A percentile compares a stretch with the other conserved stretches of the same genome.
Evolutionary conservation across 805 yeast species (phyloP).

Genomic region (Starmera dryadoides): DNA sequence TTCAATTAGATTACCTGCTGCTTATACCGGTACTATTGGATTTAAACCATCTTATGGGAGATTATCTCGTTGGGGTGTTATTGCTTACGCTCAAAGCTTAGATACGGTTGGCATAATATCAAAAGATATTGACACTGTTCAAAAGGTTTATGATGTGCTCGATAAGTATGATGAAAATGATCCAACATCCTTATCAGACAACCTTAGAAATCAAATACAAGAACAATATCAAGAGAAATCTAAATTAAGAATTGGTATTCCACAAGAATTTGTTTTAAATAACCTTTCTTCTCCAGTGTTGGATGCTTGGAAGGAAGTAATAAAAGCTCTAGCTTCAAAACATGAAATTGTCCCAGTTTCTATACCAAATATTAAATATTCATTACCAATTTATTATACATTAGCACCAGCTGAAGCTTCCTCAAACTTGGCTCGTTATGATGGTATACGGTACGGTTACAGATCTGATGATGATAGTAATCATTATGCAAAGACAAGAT

Average conservation of each 20-base stretch:
- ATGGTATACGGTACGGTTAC: constrained; percentile 81
- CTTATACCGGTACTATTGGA: constrained; percentile 77
- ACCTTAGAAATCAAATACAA: constrained; percentile 24
- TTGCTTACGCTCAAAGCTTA: constrained; percentile 87
- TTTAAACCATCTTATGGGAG: constrained; percentile 94
- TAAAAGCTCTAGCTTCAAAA: constrained; percentile 33
- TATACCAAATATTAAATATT: constrained; percentile 56
- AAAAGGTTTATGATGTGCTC: constrained; percentile 45
- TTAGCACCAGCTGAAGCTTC: constrained; percentile 91
- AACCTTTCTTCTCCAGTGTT: constrained; percentile 44
- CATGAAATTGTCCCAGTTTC: constrained; percentile 56
- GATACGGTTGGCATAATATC: constrained; percentile 90
- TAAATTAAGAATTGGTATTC: constrained; percentile 58
- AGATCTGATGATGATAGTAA: constrained; percentile 33
- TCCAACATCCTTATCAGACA: constrained; percentile 56
- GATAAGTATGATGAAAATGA: constrained; percentile 65
- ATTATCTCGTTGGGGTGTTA: constrained; percentile 84
- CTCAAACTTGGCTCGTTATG: constrained; percentile 83
- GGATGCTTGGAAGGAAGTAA: constrained; percentile 37
- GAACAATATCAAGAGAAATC: constrained; percentile 4
- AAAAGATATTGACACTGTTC: constrained; percentile 34
- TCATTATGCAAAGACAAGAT: constrained; percentile 53
- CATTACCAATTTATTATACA: constrained; percentile 80
- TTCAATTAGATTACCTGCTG: constrained; percentile 86
- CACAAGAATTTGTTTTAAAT: constrained; percentile 54